These are phyloP conservation scores for Amaranthus cruentus DNA, from an alignment of 148 eudicot genomes.

Conservation along the genomic window DNA sequence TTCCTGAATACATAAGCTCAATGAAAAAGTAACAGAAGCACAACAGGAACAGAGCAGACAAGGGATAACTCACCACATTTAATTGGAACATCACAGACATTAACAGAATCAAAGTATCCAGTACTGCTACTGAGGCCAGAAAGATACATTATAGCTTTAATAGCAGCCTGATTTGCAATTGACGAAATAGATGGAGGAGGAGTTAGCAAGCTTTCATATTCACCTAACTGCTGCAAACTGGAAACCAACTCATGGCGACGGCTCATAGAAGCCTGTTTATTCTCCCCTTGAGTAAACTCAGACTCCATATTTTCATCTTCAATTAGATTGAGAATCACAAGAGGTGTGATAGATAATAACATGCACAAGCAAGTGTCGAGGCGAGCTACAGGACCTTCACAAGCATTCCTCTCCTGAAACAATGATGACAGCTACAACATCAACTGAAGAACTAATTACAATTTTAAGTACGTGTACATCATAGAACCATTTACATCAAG, in stretches of 20 bases:
- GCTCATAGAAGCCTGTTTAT: conserved; percentile 34
- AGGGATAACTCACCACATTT: conserved; percentile 58
- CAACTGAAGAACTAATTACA: not conserved
- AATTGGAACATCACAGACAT: conserved; percentile 60
- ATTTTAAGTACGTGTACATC: not conserved
- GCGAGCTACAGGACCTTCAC: conserved; percentile 94
- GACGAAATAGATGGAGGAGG: conserved; percentile 56
- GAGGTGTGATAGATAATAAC: conserved; percentile 65
- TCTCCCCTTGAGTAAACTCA: conserved; percentile 31
- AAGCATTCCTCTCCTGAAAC: conserved; percentile 74
- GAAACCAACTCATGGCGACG: conserved; percentile 61
- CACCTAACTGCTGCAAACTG: conserved; percentile 71
- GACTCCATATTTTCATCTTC: conserved; percentile 65
- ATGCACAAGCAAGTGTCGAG: conserved; percentile 88
- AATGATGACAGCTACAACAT: conserved; percentile 13
- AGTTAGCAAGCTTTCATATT: conserved; percentile 72
- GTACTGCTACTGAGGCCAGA: conserved; percentile 64
- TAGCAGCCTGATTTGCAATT: conserved; percentile 87
- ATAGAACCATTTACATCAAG: not conserved
- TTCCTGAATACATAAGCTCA: not conserved
- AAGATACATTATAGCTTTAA: conserved; percentile 71
- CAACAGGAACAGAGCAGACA: conserved; percentile 3
- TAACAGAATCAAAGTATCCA: conserved; percentile 69
- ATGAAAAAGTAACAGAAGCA: not conserved
- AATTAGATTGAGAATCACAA: conserved; percentile 58